Evolutionary conservation across 1,284 basidiomycete species (phyloP).

Genomic region (Inonotus hispidus): DNA sequence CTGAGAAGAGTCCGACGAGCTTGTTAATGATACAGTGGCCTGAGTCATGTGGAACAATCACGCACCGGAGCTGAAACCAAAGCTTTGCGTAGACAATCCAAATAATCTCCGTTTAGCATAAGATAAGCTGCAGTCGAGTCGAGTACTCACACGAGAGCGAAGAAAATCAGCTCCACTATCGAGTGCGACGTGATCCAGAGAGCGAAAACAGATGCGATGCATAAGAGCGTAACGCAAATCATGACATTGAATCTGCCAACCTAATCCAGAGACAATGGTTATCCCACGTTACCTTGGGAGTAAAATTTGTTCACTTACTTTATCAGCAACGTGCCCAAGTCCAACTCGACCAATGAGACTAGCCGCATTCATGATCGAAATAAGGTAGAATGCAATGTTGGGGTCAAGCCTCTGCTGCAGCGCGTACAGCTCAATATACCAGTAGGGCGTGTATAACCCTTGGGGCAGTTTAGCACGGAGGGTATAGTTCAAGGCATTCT

Average conservation of each 20-base stretch:
- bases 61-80: background rate
- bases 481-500: background rate
- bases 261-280: background rate
- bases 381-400: background rate
- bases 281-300: background rate
- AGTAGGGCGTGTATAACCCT: background rate
- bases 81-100: background rate
- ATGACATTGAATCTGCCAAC: background rate
- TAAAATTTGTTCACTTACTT: background rate
- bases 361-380: background rate
- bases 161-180: background rate
- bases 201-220: background rate
- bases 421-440: background rate
- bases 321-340: background rate
- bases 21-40: background rate
- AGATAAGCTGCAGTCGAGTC: no score
- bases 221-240: background rate
- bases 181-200: background rate
- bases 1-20: background rate
- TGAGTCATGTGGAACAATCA: background rate
- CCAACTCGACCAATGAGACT: background rate
- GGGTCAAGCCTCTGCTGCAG: background rate
- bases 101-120: no score
- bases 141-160: background rate
- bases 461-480: background rate